These are phyloP conservation scores for Phytopythium montanum DNA, from an alignment of 352 stramenopile species.

Conservation along the genomic window DNA sequence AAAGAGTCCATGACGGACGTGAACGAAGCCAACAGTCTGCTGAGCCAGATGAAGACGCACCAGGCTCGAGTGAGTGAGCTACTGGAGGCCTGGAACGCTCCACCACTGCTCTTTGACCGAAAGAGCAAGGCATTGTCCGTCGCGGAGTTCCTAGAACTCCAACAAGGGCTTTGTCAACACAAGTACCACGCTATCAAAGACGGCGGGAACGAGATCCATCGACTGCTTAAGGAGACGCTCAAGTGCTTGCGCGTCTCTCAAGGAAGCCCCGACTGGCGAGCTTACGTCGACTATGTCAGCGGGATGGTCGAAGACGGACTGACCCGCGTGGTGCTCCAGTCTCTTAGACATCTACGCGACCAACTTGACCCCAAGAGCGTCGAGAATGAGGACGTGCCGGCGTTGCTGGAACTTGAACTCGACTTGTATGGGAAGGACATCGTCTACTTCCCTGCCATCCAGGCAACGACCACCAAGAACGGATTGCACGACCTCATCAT, in stretches of 20 bases:
- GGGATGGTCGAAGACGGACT: constrained; percentile 87
- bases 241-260: constrained; percentile 87
- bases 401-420: constrained; percentile 90
- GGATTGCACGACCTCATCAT: constrained; percentile 65
- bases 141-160: constrained; percentile 86
- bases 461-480: constrained; percentile 34
- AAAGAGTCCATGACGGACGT: constrained; percentile 89
- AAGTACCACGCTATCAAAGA: constrained; percentile 90
- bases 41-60: constrained; percentile 89
- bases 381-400: constrained; percentile 76
- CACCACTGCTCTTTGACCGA: constrained; percentile 83
- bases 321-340: constrained; percentile 65
- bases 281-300: constrained; percentile 92
- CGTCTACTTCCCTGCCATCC: constrained; percentile 74
- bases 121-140: constrained; percentile 77
- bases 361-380: constrained; percentile 85
- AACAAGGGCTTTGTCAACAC: constrained; percentile 58
- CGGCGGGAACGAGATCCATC: constrained; percentile 83
- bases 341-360: constrained; percentile 63
- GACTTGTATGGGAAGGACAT: constrained; percentile 86
- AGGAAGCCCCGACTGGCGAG: constrained; percentile 90
- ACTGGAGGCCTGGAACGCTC: constrained; percentile 67
- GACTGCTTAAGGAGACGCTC: constrained; percentile 89
- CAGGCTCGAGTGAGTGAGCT: constrained; percentile 79
- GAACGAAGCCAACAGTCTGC: constrained; percentile 80